Conservation (phyloP, 2,329 filamentous ascomycete genomes). For the Verticillium tricorpus region DNA sequence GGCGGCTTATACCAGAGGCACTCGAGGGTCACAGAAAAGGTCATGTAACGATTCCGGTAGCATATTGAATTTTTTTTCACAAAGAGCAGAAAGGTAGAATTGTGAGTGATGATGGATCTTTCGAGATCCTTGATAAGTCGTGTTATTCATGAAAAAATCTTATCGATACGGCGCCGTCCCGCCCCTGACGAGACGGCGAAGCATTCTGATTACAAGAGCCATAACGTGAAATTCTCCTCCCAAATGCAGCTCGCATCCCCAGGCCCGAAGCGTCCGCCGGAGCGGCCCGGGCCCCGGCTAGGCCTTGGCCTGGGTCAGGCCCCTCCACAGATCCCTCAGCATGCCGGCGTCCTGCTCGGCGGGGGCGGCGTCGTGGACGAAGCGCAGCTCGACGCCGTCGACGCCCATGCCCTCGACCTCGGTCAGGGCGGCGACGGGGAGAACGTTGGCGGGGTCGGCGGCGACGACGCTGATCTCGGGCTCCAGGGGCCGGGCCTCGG, state of each 20-base stretch:
- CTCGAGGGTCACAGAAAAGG: not conserved
- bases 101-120: not conserved
- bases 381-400: slow-evolving; percentile 52
- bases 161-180: not conserved
- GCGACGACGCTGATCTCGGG: slow-evolving; percentile 53
- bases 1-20: not conserved
- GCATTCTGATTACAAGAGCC: not conserved
- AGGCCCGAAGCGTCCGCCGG: not conserved
- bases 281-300: not conserved
- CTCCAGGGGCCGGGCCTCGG: slow-evolving; percentile 33
- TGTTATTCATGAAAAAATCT: not conserved
- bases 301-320: slow-evolving; percentile 46
- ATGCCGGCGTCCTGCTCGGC: slow-evolving; percentile 36
- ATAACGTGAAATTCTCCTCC: not conserved
- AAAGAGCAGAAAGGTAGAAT: no score
- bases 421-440: slow-evolving; percentile 46
- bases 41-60: not conserved
- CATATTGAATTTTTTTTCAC: not conserved
- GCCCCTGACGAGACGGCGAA: not conserved
- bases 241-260: not conserved
- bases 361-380: slow-evolving; percentile 34
- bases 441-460: slow-evolving; percentile 47
- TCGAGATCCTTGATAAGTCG: not conserved
- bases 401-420: slow-evolving; percentile 55
- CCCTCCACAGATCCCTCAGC: slow-evolving; percentile 51